These are phyloP conservation scores for Chlorella sp. DNA, from an alignment of 139 green algal species.

Conservation along the genomic window DNA sequence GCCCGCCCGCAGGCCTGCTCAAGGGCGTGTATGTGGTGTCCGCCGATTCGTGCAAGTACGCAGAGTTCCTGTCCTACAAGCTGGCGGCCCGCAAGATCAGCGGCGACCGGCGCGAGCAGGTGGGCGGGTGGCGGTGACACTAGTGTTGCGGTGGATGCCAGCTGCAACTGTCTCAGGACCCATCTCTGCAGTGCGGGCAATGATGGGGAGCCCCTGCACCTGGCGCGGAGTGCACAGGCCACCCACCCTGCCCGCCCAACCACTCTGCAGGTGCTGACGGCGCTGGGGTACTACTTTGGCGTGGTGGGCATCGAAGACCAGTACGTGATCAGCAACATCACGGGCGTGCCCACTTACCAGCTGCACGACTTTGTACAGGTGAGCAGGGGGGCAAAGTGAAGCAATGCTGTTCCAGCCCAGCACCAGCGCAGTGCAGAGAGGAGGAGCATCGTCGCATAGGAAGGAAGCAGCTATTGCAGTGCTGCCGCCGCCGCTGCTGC, in stretches of 20 bases:
- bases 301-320: background rate
- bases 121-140: no score
- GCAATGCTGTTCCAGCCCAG: no score
- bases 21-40: conserved; percentile 16
- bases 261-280: background rate
- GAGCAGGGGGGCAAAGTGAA: no score
- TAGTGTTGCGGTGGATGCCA: no score
- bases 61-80: conserved; percentile 25
- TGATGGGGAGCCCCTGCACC: no score
- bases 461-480: no score
- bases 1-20: conserved; percentile 43
- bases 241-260: background rate
- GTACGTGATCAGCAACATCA: background rate
- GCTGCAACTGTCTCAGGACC: no score
- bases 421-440: no score
- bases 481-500: no score
- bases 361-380: background rate
- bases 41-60: conserved; percentile 36
- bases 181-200: no score
- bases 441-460: no score
- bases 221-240: background rate
- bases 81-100: conserved; percentile 5
- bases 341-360: background rate
- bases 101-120: background rate
- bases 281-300: conserved; percentile 40